These are phyloP conservation scores for Nigrospora sphaerica DNA, from an alignment of 2,329 filamentous ascomycete species.

Conservation along the genomic window DNA sequence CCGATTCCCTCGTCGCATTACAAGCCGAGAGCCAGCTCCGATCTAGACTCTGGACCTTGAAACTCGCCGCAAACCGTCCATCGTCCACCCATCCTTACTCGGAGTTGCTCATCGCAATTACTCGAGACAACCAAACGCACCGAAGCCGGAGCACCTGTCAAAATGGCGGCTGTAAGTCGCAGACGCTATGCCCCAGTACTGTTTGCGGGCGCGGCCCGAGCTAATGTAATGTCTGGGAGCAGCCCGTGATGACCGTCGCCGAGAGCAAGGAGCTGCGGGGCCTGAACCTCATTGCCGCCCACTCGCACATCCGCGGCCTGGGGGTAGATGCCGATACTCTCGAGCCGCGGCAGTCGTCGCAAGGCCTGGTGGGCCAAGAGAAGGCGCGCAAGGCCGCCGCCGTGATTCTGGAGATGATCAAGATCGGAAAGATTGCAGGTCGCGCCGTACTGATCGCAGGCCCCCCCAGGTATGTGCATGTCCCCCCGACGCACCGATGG, in stretches of 20 bases:
- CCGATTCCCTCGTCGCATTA: no score
- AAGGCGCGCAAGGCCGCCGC: conserved; percentile 95
- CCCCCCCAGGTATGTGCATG: conserved; percentile 61
- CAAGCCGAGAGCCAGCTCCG: no score
- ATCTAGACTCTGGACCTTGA: no score
- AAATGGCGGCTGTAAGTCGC: conserved; percentile 45
- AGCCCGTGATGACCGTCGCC: conserved; percentile 71
- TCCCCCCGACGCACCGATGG: background rate
- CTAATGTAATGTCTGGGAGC: conserved; percentile 5
- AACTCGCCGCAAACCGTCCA: no score
- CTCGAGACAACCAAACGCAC: no score
- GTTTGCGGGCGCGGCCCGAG: no score
- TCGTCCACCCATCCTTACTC: no score
- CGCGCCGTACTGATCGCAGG: conserved; percentile 91
- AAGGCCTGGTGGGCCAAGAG: conserved; percentile 92
- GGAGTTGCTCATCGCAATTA: no score
- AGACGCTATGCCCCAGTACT: no score
- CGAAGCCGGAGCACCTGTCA: conserved; percentile 10
- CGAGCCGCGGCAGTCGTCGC: conserved; percentile 76
- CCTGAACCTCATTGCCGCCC: conserved; percentile 94
- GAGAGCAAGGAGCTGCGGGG: conserved; percentile 94
- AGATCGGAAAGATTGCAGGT: conserved; percentile 96
- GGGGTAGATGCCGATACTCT: conserved; percentile 89
- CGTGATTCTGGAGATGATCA: conserved; percentile 97
- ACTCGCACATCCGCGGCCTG: conserved; percentile 94